These are phyloP conservation scores for Arabidopsis arenosa DNA, from an alignment of 345 rosid species.

Conservation along the genomic window DNA sequence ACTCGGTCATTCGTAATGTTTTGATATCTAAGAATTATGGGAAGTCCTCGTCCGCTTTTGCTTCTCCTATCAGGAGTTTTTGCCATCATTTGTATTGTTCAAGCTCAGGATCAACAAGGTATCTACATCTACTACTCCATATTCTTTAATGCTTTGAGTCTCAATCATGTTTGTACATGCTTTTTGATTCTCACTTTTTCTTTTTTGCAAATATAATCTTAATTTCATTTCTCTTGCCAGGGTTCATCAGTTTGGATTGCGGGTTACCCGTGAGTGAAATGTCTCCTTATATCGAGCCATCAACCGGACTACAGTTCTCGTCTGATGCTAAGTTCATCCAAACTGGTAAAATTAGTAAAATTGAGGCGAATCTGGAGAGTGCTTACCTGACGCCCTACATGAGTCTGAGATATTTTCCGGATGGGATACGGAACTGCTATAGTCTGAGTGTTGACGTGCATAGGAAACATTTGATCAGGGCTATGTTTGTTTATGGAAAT, in stretches of 20 bases:
- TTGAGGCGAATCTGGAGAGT: not conserved
- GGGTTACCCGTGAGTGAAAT: slow-evolving; percentile 32
- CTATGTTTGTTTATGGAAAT: slow-evolving; percentile 48
- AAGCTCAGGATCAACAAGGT: slow-evolving; percentile 45
- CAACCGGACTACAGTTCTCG: not conserved
- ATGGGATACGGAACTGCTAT: slow-evolving; percentile 52
- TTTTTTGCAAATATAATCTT: too few species aligned
- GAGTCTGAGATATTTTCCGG: slow-evolving; percentile 41
- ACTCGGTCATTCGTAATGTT: not conserved
- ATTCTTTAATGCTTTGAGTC: too few species aligned
- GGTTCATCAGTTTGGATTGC: slow-evolving; percentile 55
- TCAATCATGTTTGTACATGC: too few species aligned
- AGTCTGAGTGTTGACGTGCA: slow-evolving; percentile 29
- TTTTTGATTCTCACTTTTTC: too few species aligned
- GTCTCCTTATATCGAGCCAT: slow-evolving; percentile 28
- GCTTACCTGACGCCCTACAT: not conserved
- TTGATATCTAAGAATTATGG: not conserved
- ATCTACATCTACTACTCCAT: not conserved
- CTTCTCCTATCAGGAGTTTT: slow-evolving; percentile 3
- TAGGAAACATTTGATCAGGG: slow-evolving; percentile 41
- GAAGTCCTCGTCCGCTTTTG: not conserved
- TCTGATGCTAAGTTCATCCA: slow-evolving; percentile 45
- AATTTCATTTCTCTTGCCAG: not conserved
- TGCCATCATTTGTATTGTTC: slow-evolving; percentile 9
- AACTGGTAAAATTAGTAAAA: slow-evolving; percentile 23